These are phyloP conservation scores for Phaeosphaeria sp. DNA, from an alignment of 2,329 filamentous ascomycete species.

Conservation along the genomic window DNA sequence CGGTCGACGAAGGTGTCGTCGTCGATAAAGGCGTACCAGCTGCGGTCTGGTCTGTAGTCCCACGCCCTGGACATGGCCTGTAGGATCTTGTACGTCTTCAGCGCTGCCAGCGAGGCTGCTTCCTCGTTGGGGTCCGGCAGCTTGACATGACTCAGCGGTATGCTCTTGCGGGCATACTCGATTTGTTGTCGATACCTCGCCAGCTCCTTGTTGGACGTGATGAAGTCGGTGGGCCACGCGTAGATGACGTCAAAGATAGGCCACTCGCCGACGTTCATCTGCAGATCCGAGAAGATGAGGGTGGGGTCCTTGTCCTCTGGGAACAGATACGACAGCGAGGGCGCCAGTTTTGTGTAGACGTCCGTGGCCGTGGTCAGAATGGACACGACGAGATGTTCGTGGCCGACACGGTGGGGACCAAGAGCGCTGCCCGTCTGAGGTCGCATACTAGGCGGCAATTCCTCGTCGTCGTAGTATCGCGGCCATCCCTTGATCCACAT, in stretches of 20 bases:
- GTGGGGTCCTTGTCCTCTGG: slow-evolving; percentile 43
- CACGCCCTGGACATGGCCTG: slow-evolving; percentile 45
- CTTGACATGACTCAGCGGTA: slow-evolving; percentile 32
- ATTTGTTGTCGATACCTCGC: slow-evolving; percentile 45
- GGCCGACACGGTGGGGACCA: slow-evolving; percentile 25
- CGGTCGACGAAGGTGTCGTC: slow-evolving; percentile 65
- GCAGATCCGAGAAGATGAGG: slow-evolving; percentile 48
- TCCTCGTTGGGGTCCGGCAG: slow-evolving; percentile 27
- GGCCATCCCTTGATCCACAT: slow-evolving; percentile 44
- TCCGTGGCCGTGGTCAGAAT: slow-evolving; percentile 65
- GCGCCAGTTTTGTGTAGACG: slow-evolving; percentile 60
- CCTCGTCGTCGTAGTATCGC: slow-evolving; percentile 40
- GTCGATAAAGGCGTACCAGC: slow-evolving; percentile 67
- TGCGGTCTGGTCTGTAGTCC: slow-evolving; percentile 53
- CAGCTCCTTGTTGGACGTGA: slow-evolving; percentile 41
- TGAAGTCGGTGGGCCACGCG: slow-evolving; percentile 35
- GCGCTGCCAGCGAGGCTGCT: slow-evolving; percentile 17
- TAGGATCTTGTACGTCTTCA: slow-evolving; percentile 51
- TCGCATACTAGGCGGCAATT: slow-evolving; percentile 29
- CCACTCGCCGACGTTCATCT: slow-evolving; percentile 42
- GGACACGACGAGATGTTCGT: slow-evolving; percentile 56
- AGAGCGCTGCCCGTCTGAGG: slow-evolving; percentile 19
- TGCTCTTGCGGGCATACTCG: slow-evolving; percentile 33
- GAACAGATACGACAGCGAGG: slow-evolving; percentile 32
- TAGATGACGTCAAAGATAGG: slow-evolving; percentile 48